Evolutionary conservation across 2,329 filamentous ascomycete species (phyloP).

Genomic region (Neophaeococcomyces mojaviensis): DNA sequence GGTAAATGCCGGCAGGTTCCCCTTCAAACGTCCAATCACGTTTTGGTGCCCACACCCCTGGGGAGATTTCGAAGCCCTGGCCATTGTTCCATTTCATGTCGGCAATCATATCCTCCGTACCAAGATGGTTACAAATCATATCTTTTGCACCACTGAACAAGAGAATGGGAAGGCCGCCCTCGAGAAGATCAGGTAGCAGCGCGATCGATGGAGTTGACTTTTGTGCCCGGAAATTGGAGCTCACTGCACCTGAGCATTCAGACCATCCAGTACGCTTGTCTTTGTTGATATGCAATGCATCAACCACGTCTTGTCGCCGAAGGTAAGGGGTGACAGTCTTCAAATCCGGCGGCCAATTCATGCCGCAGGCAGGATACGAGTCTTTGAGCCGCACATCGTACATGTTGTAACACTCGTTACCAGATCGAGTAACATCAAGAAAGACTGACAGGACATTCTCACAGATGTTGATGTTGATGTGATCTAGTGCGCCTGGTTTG

Average conservation of each 20-base stretch:
- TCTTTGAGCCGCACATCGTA: constrained; percentile 89
- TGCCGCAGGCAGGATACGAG: constrained; percentile 74
- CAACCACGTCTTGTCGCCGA: constrained; percentile 66
- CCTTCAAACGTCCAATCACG: constrained; percentile 92
- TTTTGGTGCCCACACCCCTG: constrained; percentile 84
- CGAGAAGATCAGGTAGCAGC: constrained; percentile 69
- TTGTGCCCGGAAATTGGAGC: constrained; percentile 58
- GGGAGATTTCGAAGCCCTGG: constrained; percentile 80
- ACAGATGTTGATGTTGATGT: constrained; percentile 64
- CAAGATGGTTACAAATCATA: constrained; percentile 93
- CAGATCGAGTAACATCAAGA: constrained; percentile 56
- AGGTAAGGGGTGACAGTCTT: constrained; percentile 72
- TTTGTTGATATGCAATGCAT: constrained; percentile 72
- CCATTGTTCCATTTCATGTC: constrained; percentile 88
- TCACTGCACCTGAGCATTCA: constrained; percentile 79
- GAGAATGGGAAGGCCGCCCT: constrained; percentile 63
- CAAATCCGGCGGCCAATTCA: constrained; percentile 96
- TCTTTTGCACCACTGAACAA: constrained; percentile 93
- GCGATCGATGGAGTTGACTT: constrained; percentile 67
- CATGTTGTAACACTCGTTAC: constrained; percentile 76
- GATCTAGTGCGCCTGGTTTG: constrained; percentile 49
- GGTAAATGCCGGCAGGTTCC: constrained; percentile 81
- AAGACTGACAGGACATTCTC: constrained; percentile 70
- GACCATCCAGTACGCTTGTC: constrained; percentile 83
- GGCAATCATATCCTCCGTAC: constrained; percentile 83